Base-by-base conservation (phyloP, 2,329 filamentous ascomycete species). In the Colletotrichum echinochloae region DNA sequence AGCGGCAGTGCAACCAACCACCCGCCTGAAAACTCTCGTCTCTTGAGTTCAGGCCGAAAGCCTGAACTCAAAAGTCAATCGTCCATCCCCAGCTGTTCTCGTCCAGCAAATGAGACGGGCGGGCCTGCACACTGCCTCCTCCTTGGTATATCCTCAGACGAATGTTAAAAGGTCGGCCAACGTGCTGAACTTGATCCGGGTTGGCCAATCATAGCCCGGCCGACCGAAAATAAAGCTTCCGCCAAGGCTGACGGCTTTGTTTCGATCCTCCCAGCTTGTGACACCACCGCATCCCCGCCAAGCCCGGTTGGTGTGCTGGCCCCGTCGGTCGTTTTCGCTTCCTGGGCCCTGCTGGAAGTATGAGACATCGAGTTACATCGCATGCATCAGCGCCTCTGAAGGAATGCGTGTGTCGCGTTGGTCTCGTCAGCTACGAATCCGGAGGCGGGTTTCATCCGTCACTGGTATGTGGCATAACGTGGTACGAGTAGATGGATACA, bases 171-270 rank as follows among this genome's bases (percentile, higher is more conserved):
- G 56, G 56, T 52, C 56, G 62, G 57, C 63, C 67, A 18, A 46
- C 28, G 11, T 51, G 35, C 44, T 52, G 28, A 39, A 59, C 35
- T 70, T 56, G 35, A 66, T 12, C 41, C 41, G 33, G 63, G 48
- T 30, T 35, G 23, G 51, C 64, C 39, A 37, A 70, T 70, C 64
- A 59, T 52, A 26, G 35, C 56, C 37, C 44, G 23, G 37, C 30
- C 23, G 30, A 28, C 67, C n/a, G 51, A 48, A 48, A 70, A 67
- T 67, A 63, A 33, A 67, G 64, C 67, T 54, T 59, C 51, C 51
- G 67, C 67, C 67, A 70, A 70, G 52, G 60, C 51, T 67, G 64
- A 57, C 30, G 57, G 64, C 52, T 23, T 52, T 26, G 64, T 70
- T 70, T 67, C 64, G 52, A 69, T 65, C 60, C 60, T 55, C 30